Evolutionary conservation across 306 rosid species (phyloP), one percentile per base, ranked within the genome.

Genomic region (Clitoria ternatea): DNA sequence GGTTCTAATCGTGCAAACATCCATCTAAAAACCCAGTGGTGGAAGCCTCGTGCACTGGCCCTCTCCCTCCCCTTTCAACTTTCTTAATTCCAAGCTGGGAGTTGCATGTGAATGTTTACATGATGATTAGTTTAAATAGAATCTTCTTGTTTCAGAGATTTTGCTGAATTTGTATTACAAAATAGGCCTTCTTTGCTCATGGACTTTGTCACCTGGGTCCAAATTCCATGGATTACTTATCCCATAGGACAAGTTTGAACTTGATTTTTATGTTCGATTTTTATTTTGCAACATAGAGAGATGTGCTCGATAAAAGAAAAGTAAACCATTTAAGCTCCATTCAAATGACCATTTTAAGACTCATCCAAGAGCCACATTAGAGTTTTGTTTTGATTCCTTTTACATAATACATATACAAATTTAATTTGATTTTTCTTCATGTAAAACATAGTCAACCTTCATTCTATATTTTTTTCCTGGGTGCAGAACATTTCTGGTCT

Each of bases 201-300:
- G 32, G 43, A 65, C 6, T 27, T 9, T 45, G 23, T 24, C 9
- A 2, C 5, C 10, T 18, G 9, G 11, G 19, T 42, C 57, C 29
- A 65, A 60, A 44, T 65, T 65, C 0, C 24, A 7, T 42, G 23
- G 37, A 42, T 63, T 12, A 4, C 6, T 27, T 17, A 45, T 30
- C 33, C 19, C 30, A 9, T 29, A 4, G 57, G 27, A 65, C 42
- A 10, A 26, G 23, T 6, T 44, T 14, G 19, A 30, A 26, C 30
- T 14, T 64, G 40, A 66, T 45, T 47, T 61, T 10, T 27, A 2
- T 66, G 30, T 66, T 47, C 33, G 32, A 66, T 66, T 66, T 72
- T 18, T 49, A 18, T 72, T 57, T 72, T 61, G 77, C 62, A 15
- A 48, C 29, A 48, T 24, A 5, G 35, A 48, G n/a, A 44, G 62